phyloP scores from a whole-genome alignment of 2,329 filamentous ascomycete genomes.

The Penicillium decumbens region DNA sequence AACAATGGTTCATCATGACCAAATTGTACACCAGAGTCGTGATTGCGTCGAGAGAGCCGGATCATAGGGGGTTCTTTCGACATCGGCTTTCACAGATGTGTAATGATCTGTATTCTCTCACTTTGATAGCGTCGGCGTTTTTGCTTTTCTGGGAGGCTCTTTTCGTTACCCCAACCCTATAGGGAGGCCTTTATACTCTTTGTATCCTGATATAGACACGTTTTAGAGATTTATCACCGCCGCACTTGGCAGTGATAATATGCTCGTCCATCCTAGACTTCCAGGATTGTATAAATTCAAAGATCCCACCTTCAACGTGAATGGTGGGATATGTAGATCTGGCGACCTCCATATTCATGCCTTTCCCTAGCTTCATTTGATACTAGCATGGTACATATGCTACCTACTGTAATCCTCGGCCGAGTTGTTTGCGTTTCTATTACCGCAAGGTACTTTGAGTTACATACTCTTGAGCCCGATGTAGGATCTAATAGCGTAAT shows the following conservation, averaged over 20 bases:
- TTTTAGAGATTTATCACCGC: not conserved
- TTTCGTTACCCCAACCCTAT: not conserved
- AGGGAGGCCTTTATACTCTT: constrained; percentile 1
- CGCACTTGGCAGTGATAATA: not conserved
- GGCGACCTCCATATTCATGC: too few species aligned
- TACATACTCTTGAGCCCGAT: not conserved
- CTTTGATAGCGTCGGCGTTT: constrained; percentile 9
- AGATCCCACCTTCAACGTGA: too few species aligned
- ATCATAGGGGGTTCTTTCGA: not conserved
- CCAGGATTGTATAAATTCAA: not conserved
- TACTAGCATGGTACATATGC: too few species aligned
- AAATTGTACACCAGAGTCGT: constrained; percentile 5
- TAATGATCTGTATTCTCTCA: constrained; percentile 9
- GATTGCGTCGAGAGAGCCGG: not conserved
- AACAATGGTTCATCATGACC: constrained; percentile 1
- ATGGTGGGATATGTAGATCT: too few species aligned
- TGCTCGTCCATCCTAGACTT: too few species aligned
- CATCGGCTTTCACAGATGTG: constrained; percentile 2
- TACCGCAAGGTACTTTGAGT: too few species aligned
- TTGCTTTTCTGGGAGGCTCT: not conserved
- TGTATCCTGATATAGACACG: not conserved
- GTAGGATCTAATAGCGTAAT: not conserved
- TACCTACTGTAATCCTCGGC: not conserved
- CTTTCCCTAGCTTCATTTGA: not conserved
- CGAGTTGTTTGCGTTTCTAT: not conserved